Conservation (phyloP, 1,284 basidiomycete genomes). For the Leccinum solheimii region DNA sequence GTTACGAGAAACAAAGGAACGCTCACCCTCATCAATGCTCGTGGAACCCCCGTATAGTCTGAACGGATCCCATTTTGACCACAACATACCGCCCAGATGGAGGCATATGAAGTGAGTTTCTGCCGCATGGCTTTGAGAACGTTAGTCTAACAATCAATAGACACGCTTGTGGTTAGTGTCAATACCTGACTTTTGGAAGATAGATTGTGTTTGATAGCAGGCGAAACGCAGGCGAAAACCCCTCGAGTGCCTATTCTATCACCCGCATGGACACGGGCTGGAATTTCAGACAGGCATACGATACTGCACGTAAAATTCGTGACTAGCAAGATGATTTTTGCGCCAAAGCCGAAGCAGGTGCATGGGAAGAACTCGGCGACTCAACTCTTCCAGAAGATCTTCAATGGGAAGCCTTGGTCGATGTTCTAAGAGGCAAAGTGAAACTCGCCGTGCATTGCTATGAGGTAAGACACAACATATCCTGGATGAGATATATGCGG, state of each 20-base stretch:
- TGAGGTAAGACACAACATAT: constrained; percentile 29
- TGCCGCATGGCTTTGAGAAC: not conserved
- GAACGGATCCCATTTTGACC: constrained; percentile 36
- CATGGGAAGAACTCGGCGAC: constrained; percentile 48
- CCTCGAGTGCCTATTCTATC: constrained; percentile 33
- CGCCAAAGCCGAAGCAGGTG: constrained; percentile 40
- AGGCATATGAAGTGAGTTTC: constrained; percentile 57
- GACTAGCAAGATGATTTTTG: constrained; percentile 67
- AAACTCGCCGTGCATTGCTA: constrained; percentile 60
- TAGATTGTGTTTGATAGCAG: not conserved
- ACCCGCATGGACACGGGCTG: constrained; percentile 65
- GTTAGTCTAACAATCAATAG: constrained; percentile 33
- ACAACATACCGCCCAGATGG: constrained; percentile 44
- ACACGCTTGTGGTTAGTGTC: constrained; percentile 62
- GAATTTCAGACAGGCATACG: constrained; percentile 60
- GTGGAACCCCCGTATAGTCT: constrained; percentile 59
- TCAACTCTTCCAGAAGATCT: constrained; percentile 55
- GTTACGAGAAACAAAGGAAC: constrained; percentile 56
- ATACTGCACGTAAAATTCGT: constrained; percentile 70
- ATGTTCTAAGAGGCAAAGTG: constrained; percentile 59
- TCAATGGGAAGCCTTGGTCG: constrained; percentile 66
- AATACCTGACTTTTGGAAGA: constrained; percentile 11
- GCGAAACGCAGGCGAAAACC: constrained; percentile 29
- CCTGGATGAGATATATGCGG: no score
- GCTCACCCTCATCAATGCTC: constrained; percentile 60